Base-by-base conservation (phyloP, 2,329 filamentous ascomycete species). In the Colletotrichum sidae region DNA sequence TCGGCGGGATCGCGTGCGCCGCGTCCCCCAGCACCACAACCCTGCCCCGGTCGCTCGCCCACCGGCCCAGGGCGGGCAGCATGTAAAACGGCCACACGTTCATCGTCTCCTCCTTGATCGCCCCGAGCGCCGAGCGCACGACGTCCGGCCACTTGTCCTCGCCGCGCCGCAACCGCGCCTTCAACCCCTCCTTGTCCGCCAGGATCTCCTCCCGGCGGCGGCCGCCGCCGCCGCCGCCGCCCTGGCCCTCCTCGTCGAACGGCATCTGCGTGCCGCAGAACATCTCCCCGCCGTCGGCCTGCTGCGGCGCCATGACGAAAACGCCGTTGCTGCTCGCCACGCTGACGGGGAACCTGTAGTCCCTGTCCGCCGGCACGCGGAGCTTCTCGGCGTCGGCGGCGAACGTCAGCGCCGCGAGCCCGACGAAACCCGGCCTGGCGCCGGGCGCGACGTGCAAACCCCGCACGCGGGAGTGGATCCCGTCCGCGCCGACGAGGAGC, bases 391-490 rank as follows among this genome's bases (percentile, higher is more conserved):
- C 78, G 0, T 79, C 78, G 4, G 77, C 69, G 0, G 74, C 72
- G 9, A 73, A 73, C 2, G 74, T 75, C 25, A 84, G 74, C 8
- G 77, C 80, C 10, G 76, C 73, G 72, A 83, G 80, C 41, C 83
- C 83, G 1, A 81, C 83, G 69, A 86, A 89, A 1, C 74, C 77
- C 1, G 87, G 83, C 39, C 79, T 71, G 1, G 84, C 69, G 0
- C 81, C 77, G 0, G 85, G 83, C 50, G 83, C 78, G 0, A 90
- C 74, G 46, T 86, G 81, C 4, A 75, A 78, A 3, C 38, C 54
- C 33, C 86, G 80, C 0, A 89, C 83, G 0, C 75, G 77, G 0
- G 86, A 88, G 70, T 89, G 84, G 54, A 89, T 89, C 1, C 87
- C 87, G 63, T 90, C 87, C 0, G 85, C 84, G 0, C 86, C 87